phyloP scores from a whole-genome alignment of 495 filamentous ascomycete genomes.

The Aspergillus nidulans region DNA sequence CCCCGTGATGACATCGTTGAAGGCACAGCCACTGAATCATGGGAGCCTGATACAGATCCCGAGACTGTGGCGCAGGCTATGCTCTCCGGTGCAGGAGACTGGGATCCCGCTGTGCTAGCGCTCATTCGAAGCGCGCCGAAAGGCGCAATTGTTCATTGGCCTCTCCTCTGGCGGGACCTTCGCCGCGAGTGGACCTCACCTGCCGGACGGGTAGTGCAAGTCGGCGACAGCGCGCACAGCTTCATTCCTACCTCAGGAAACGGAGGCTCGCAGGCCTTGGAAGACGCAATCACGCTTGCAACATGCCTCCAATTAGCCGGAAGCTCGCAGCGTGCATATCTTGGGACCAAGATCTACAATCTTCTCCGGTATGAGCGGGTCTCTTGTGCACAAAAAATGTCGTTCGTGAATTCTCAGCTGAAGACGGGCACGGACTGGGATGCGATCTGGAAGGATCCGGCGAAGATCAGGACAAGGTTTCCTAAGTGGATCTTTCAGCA shows the following conservation, averaged over 20 bases:
- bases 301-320: conserved; percentile 54
- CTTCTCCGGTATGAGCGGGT: conserved; percentile 3
- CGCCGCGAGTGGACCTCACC: conserved; percentile 61
- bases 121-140: conserved; percentile 58
- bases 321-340: conserved; percentile 37
- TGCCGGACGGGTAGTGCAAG: conserved; percentile 52
- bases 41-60: conserved; percentile 48
- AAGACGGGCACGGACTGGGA: conserved; percentile 5
- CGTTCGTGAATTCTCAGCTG: conserved; percentile 1
- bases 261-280: conserved; percentile 68
- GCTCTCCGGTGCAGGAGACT: conserved; percentile 32
- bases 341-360: conserved; percentile 47
- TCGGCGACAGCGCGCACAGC: conserved; percentile 70
- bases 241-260: conserved; percentile 70
- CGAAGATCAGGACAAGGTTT: not conserved
- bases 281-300: conserved; percentile 65
- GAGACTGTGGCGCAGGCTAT: conserved; percentile 36
- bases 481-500: conserved; percentile 52
- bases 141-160: conserved; percentile 61
- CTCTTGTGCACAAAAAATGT: conserved; percentile 2
- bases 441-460: conserved; percentile 1
- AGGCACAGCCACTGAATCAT: conserved; percentile 36
- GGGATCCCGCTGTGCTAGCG: conserved; percentile 58
- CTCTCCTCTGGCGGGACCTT: conserved; percentile 67
- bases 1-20: not conserved